Conservation (phyloP, 2,329 filamentous ascomycete genomes). For the Hansfordia pulvinata region DNA sequence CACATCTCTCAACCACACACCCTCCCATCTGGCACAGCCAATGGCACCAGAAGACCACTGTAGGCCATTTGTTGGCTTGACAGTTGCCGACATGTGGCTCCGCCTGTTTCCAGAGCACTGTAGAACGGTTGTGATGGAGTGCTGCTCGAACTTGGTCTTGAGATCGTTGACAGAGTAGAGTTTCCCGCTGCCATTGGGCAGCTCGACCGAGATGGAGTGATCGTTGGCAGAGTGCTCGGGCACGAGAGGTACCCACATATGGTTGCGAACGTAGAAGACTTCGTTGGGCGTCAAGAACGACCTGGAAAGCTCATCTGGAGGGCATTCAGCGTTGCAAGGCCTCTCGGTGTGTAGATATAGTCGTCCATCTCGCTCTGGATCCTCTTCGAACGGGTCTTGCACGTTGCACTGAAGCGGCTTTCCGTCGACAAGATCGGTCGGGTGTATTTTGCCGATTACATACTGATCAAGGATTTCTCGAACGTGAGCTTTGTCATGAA, state of each 20-base stretch:
- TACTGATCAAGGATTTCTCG: conserved; percentile 52
- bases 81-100: conserved; percentile 26
- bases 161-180: conserved; percentile 26
- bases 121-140: conserved; percentile 27
- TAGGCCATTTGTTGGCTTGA: conserved; percentile 28
- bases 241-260: conserved; percentile 30
- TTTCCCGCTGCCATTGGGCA: conserved; percentile 24
- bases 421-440: conserved; percentile 43
- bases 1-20: conserved; percentile 28
- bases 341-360: conserved; percentile 24
- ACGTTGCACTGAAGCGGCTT: conserved; percentile 36
- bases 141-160: conserved; percentile 25
- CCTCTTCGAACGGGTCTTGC: conserved; percentile 39
- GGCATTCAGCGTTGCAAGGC: conserved; percentile 37
- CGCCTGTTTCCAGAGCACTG: conserved; percentile 35
- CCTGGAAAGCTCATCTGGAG: conserved; percentile 21
- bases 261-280: conserved; percentile 32
- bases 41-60: conserved; percentile 33
- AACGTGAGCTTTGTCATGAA: conserved; percentile 53
- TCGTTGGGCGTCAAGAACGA: conserved; percentile 28
- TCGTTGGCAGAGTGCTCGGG: conserved; percentile 16
- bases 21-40: conserved; percentile 29
- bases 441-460: conserved; percentile 46
- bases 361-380: conserved; percentile 25
- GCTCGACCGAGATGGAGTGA: conserved; percentile 25